These are phyloP conservation scores for Oropetium thomaeum DNA, from an alignment of 176 grass and related monocot genomes.

Conservation along the genomic window DNA sequence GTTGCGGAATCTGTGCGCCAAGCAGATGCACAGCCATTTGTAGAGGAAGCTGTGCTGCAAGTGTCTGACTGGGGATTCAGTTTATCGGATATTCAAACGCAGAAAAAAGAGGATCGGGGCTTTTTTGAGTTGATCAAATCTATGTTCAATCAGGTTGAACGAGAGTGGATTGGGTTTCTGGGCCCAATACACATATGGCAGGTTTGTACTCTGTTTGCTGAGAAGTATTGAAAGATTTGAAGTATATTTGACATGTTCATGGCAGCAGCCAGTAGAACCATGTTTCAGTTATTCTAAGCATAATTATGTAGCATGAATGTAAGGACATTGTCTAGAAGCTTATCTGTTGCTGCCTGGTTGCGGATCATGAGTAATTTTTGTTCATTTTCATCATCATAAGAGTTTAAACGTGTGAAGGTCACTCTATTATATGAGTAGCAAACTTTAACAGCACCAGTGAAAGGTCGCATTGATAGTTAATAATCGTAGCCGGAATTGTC, in stretches of 20 bases:
- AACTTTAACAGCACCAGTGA: neutral
- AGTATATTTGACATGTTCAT: neutral
- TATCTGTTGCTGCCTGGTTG: neutral
- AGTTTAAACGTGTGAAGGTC: neutral
- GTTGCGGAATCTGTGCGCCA: constrained; percentile 84
- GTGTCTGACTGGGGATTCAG: constrained; percentile 93
- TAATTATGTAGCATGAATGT: neutral
- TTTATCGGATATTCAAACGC: constrained; percentile 86
- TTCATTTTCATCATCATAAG: neutral
- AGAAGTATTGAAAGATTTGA: neutral
- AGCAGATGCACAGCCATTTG: constrained; percentile 61
- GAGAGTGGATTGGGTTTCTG: constrained; percentile 89
- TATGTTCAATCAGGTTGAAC: constrained; percentile 62
- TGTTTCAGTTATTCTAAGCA: neutral
- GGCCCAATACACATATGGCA: constrained; percentile 98
- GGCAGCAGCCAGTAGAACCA: neutral
- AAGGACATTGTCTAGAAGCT: neutral
- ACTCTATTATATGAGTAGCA: neutral
- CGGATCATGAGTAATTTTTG: neutral
- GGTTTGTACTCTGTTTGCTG: constrained; percentile 40
- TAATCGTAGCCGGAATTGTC: neutral
- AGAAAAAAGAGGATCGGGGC: constrained; percentile 60
- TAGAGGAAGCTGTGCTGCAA: constrained; percentile 87
- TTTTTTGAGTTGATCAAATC: constrained; percentile 72
- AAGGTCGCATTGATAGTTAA: neutral